These are phyloP conservation scores for Carex parvula DNA, from an alignment of 176 grass and related monocot species.

Conservation along the genomic window DNA sequence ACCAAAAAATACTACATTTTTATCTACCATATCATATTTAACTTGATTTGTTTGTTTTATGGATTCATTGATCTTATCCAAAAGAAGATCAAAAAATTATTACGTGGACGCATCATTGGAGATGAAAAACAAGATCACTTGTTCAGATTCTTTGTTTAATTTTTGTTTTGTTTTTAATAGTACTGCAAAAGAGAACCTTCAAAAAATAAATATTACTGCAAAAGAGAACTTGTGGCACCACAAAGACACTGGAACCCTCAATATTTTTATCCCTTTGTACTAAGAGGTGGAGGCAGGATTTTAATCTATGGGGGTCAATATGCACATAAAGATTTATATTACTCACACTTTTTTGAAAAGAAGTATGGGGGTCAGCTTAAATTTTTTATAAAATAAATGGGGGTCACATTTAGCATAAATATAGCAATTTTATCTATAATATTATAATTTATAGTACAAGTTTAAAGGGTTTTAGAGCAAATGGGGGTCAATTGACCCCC, in stretches of 20 bases:
- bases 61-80: not conserved
- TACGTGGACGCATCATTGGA: not conserved
- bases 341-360: too few relatives aligned
- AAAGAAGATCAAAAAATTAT: not conserved
- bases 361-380: too few relatives aligned
- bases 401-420: too few relatives aligned
- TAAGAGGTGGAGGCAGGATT: too few relatives aligned
- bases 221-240: not conserved
- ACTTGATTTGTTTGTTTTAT: not conserved
- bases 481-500: too few relatives aligned
- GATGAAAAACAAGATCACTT: not conserved
- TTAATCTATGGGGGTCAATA: too few relatives aligned
- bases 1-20: not conserved
- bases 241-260: slow-evolving; percentile 18
- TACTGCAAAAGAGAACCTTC: not conserved
- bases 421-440: too few relatives aligned
- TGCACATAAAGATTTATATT: too few relatives aligned
- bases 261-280: not conserved
- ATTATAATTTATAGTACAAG: too few relatives aligned
- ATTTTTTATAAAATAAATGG: too few relatives aligned
- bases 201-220: not conserved
- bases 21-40: not conserved
- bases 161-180: not conserved
- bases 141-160: not conserved
- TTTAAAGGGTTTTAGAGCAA: too few relatives aligned